A percentile compares a stretch with the other conserved stretches of the same genome.
Evolutionary conservation across 495 filamentous ascomycete genomes (phyloP).

Genomic region (Aspergillus ellipticus): DNA sequence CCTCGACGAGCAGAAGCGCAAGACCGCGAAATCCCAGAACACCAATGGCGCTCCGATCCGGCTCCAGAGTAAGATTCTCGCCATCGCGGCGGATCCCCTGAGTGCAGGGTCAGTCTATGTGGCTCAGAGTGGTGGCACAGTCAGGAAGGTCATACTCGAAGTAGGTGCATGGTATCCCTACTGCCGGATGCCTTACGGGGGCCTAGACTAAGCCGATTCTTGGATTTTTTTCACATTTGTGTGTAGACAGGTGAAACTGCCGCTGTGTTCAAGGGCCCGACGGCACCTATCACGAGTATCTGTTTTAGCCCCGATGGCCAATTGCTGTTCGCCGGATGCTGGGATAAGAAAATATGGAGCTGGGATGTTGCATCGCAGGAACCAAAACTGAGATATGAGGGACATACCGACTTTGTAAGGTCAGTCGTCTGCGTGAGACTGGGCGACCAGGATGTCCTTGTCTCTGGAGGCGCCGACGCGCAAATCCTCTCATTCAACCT

Average conservation of each 20-base stretch:
- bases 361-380: conserved; percentile 61
- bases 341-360: conserved; percentile 89
- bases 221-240: neutral
- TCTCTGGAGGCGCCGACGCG: conserved; percentile 84
- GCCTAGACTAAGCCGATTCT: conserved; percentile 6
- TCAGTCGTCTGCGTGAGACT: conserved; percentile 54
- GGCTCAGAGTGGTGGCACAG: conserved; percentile 76
- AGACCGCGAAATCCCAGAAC: conserved; percentile 77
- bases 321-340: conserved; percentile 79
- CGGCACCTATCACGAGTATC: conserved; percentile 73
- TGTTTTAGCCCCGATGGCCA: conserved; percentile 58
- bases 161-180: conserved; percentile 54
- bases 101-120: conserved; percentile 63
- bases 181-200: neutral
- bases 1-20: conserved; percentile 66
- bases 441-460: conserved; percentile 59
- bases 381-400: conserved; percentile 57
- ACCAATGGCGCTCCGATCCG: conserved; percentile 75
- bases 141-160: conserved; percentile 68
- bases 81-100: conserved; percentile 64
- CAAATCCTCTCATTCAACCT: conserved; percentile 82
- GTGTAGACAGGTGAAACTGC: conserved; percentile 46
- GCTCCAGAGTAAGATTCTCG: conserved; percentile 82
- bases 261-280: conserved; percentile 66
- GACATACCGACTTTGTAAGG: conserved; percentile 91